Evolutionary conservation across 495 filamentous ascomycete genomes (phyloP).

Genomic region (Lineolata rhizophorae): DNA sequence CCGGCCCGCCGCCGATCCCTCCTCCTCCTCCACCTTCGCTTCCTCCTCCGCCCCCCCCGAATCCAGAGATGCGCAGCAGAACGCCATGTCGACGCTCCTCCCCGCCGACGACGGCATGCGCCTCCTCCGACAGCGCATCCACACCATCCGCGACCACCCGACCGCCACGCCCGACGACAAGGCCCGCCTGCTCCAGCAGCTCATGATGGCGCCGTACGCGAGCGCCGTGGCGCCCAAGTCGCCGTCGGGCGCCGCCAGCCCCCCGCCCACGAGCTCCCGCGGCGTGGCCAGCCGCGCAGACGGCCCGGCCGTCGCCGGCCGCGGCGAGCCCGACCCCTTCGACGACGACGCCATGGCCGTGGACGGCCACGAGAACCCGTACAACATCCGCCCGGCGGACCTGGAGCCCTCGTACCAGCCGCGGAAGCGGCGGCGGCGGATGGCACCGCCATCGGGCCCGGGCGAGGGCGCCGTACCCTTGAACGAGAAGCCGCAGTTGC

Average conservation of each 20-base stretch:
- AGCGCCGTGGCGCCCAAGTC: slow-evolving; percentile 4
- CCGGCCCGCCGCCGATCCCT: no score
- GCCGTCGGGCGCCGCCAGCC: slow-evolving; percentile 6
- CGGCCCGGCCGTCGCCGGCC: background rate
- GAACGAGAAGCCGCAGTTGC: slow-evolving; percentile 1
- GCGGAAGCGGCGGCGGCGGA: slow-evolving; percentile 18
- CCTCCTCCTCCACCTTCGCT: background rate
- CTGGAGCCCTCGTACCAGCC: slow-evolving; percentile 45
- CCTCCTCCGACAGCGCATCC: slow-evolving; percentile 48
- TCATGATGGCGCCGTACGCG: slow-evolving; percentile 64
- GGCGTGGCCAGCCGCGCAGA: background rate
- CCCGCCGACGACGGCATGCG: slow-evolving; percentile 92
- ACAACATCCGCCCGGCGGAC: slow-evolving; percentile 51
- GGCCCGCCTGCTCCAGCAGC: slow-evolving; percentile 58
- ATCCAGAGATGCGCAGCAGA: background rate
- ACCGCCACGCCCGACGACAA: slow-evolving; percentile 49
- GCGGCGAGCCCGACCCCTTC: slow-evolving; percentile 13
- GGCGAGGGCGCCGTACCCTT: slow-evolving; percentile 10
- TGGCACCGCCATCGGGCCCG: no score
- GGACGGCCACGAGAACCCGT: slow-evolving; percentile 25
- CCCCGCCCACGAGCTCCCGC: no score
- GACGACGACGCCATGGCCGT: slow-evolving; percentile 8
- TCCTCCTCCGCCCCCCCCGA: background rate
- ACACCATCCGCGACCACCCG: slow-evolving; percentile 45
- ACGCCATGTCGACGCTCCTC: slow-evolving; percentile 16